These are phyloP conservation scores for Alliaria petiolata DNA, from an alignment of 345 rosid species.

Conservation along the genomic window DNA sequence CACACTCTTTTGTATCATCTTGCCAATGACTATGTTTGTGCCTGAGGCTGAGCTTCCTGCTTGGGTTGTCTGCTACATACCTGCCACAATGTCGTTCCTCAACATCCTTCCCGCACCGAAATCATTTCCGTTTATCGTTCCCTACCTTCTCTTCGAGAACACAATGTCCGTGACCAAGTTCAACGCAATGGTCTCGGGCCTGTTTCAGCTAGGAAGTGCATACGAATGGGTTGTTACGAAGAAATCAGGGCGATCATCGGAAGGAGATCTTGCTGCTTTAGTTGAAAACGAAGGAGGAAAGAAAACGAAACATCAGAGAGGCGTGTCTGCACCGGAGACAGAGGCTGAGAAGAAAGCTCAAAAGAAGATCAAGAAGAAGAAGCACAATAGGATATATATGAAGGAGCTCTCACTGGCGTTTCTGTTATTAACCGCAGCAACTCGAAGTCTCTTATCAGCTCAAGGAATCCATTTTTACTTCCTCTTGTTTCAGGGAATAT, in stretches of 20 bases:
- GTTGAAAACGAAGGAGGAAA: conserved; percentile 48
- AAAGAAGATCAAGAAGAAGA: conserved; percentile 53
- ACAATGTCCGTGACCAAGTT: conserved; percentile 98
- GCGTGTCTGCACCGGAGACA: conserved; percentile 53
- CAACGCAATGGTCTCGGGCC: conserved; percentile 91
- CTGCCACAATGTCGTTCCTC: conserved; percentile 94
- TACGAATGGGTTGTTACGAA: conserved; percentile 96
- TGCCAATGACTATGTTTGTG: conserved; percentile 94
- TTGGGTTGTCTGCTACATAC: conserved; percentile 95
- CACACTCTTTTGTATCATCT: conserved; percentile 90
- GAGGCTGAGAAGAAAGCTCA: conserved; percentile 42
- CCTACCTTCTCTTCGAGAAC: conserved; percentile 94
- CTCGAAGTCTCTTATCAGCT: conserved; percentile 85
- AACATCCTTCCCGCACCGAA: conserved; percentile 91
- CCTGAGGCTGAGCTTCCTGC: conserved; percentile 91
- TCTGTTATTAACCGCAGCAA: conserved; percentile 78
- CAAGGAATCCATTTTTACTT: conserved; percentile 98
- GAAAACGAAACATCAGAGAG: conserved; percentile 51
- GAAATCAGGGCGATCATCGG: conserved; percentile 92
- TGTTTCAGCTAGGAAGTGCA: conserved; percentile 95
- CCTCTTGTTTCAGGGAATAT: conserved; percentile 91
- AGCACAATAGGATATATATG: conserved; percentile 76
- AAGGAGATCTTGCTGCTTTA: conserved; percentile 75
- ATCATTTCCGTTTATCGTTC: conserved; percentile 92
- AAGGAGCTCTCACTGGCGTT: conserved; percentile 87